phyloP scores from a whole-genome alignment of 2,329 filamentous ascomycete genomes.

The Leptographium procerum region DNA sequence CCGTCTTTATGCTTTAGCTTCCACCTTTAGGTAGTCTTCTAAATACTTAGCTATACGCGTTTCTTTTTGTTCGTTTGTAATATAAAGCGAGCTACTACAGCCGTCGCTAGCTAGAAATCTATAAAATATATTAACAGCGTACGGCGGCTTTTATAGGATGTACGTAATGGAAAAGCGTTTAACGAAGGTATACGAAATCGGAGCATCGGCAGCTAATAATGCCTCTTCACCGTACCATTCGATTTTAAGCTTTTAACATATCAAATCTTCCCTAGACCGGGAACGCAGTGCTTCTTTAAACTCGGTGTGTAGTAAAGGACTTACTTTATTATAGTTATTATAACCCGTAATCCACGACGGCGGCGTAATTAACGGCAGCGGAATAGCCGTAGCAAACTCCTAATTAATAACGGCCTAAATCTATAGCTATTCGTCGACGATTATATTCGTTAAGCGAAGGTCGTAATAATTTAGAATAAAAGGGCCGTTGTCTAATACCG shows the following conservation, averaged over 20 bases:
- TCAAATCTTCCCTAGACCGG: background rate
- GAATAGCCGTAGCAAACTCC: constrained; percentile 14
- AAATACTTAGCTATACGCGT: background rate
- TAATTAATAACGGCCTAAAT: constrained; percentile 18
- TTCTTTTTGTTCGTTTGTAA: background rate
- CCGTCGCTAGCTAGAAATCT: background rate
- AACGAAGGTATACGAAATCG: background rate
- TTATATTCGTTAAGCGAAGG: constrained; percentile 15
- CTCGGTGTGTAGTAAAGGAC: background rate
- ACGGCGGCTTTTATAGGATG: background rate
- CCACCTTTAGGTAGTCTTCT: background rate
- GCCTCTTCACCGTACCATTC: constrained; percentile 4
- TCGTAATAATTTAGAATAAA: constrained; percentile 17
- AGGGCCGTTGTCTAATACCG: constrained; percentile 1
- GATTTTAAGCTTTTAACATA: background rate
- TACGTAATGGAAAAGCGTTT: background rate
- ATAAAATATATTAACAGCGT: constrained; percentile 1
- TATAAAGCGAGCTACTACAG: background rate
- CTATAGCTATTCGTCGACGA: constrained; percentile 15
- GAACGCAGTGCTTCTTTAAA: background rate
- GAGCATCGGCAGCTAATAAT: background rate
- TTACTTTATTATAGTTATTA: background rate
- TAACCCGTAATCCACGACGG: constrained; percentile 12
- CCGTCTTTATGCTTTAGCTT: background rate
- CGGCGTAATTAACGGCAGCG: constrained; percentile 8